Evolutionary conservation across 371 early-diverging fungal genomes (phyloP).

Genomic region (Lichtheimia ramosa): DNA sequence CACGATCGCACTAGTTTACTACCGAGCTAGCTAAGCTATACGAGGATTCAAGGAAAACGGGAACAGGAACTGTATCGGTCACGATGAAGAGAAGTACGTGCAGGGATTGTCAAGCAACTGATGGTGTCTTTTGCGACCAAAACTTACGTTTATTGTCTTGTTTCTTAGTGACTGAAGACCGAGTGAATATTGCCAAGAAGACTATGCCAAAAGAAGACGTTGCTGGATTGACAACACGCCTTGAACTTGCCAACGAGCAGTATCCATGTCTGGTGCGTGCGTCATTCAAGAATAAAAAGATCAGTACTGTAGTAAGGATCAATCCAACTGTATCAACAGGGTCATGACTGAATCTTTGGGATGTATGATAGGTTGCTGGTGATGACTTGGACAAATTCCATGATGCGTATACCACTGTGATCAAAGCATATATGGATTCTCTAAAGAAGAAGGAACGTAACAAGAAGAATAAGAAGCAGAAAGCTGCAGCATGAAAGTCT

Average conservation of each 20-base stretch:
- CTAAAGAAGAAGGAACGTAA: slow-evolving; percentile 49
- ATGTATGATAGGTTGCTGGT: slow-evolving; percentile 28
- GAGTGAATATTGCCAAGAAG: slow-evolving; percentile 30
- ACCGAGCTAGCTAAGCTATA: slow-evolving; percentile 49
- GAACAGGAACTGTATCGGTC: slow-evolving; percentile 47
- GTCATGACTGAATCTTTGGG: neutral
- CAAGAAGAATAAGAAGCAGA: slow-evolving; percentile 37
- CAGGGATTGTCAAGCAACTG: neutral
- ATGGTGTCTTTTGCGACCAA: neutral
- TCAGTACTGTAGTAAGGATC: slow-evolving; percentile 42
- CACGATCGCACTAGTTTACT: slow-evolving; percentile 31
- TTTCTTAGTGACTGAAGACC: slow-evolving; percentile 33
- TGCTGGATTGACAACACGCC: slow-evolving; percentile 15
- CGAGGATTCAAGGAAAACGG: slow-evolving; percentile 35
- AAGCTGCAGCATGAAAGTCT: slow-evolving; percentile 3
- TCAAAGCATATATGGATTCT: slow-evolving; percentile 51
- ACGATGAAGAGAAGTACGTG: slow-evolving; percentile 52
- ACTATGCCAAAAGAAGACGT: slow-evolving; percentile 35
- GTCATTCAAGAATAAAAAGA: slow-evolving; percentile 32
- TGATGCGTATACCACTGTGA: slow-evolving; percentile 40
- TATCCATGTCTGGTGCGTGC: slow-evolving; percentile 47
- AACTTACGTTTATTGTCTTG: neutral
- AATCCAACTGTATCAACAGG: neutral
- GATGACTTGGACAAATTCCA: slow-evolving; percentile 44
- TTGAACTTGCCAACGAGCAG: slow-evolving; percentile 18